Conservation (phyloP, 106 monocot species). For the Apostasia ramifera region DNA sequence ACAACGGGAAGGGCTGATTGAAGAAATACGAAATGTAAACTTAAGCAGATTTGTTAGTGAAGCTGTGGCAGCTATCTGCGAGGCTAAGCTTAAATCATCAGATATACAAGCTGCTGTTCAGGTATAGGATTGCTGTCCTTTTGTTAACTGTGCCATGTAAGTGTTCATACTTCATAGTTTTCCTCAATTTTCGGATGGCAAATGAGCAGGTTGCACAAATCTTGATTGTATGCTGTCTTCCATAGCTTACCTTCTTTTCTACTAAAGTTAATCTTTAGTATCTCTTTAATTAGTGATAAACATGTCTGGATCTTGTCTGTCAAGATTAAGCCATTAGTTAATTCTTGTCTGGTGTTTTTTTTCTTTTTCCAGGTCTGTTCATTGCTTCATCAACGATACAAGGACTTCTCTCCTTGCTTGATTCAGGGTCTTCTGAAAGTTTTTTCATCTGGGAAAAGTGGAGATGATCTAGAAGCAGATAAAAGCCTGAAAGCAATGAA, state of each 20-base stretch:
- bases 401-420: constrained; percentile 84
- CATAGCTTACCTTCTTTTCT: too few species aligned
- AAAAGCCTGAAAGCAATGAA: constrained; percentile 75
- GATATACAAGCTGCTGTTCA: constrained; percentile 98
- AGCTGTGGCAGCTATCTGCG: constrained; percentile 92
- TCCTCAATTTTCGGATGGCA: neutral
- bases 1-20: constrained; percentile 74
- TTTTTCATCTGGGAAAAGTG: constrained; percentile 86
- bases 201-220: too few species aligned
- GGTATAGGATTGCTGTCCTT: constrained; percentile 23
- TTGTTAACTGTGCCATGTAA: too few species aligned
- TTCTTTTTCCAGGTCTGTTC: constrained; percentile 49
- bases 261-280: too few species aligned
- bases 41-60: constrained; percentile 99
- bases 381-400: constrained; percentile 96
- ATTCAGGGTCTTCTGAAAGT: constrained; percentile 79
- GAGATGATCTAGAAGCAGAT: constrained; percentile 72
- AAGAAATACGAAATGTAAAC: constrained; percentile 87
- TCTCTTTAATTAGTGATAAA: too few species aligned
- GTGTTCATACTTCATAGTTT: neutral
- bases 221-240: too few species aligned
- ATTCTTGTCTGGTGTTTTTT: neutral
- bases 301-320: too few species aligned
- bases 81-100: constrained; percentile 78
- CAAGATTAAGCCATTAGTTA: too few species aligned